Evolutionary conservation across 495 filamentous ascomycete species (phyloP).

Genomic region (Xylaria cubensis): DNA sequence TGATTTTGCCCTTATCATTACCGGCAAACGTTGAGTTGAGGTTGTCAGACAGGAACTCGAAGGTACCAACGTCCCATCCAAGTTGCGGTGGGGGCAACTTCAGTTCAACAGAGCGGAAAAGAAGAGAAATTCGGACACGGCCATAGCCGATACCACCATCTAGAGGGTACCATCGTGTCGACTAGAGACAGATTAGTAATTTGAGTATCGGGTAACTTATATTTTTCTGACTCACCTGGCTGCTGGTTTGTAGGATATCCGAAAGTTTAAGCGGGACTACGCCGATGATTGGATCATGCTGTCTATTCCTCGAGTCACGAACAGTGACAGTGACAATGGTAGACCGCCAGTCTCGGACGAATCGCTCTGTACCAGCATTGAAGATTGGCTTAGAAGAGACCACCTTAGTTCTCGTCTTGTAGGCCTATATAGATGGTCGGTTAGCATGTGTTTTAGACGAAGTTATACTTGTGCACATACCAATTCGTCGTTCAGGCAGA

Average conservation of each 20-base stretch:
- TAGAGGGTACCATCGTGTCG: constrained; percentile 63
- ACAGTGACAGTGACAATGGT: constrained; percentile 85
- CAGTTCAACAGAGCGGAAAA: constrained; percentile 87
- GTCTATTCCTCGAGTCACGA: constrained; percentile 82
- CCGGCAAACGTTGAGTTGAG: constrained; percentile 65
- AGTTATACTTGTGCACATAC: constrained; percentile 37
- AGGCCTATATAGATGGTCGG: constrained; percentile 53
- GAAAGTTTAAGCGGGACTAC: constrained; percentile 87
- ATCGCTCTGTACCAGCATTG: constrained; percentile 93
- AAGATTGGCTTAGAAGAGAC: constrained; percentile 94
- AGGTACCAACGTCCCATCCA: constrained; percentile 89
- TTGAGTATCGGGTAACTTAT: constrained; percentile 54
- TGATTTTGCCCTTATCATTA: constrained; percentile 68
- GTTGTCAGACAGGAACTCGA: constrained; percentile 77
- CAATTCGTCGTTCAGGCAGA: constrained; percentile 86
- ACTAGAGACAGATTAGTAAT: constrained; percentile 38
- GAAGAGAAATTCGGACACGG: constrained; percentile 83
- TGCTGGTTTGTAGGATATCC: constrained; percentile 83
- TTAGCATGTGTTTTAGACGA: background rate
- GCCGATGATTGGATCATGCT: constrained; percentile 94
- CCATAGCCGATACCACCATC: constrained; percentile 77
- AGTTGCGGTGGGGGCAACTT: constrained; percentile 80
- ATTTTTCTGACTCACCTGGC: constrained; percentile 61
- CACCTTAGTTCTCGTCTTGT: constrained; percentile 89
- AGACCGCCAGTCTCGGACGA: constrained; percentile 93